Evolutionary conservation across 306 rosid species (phyloP).

Genomic region (Parietaria judaica): DNA sequence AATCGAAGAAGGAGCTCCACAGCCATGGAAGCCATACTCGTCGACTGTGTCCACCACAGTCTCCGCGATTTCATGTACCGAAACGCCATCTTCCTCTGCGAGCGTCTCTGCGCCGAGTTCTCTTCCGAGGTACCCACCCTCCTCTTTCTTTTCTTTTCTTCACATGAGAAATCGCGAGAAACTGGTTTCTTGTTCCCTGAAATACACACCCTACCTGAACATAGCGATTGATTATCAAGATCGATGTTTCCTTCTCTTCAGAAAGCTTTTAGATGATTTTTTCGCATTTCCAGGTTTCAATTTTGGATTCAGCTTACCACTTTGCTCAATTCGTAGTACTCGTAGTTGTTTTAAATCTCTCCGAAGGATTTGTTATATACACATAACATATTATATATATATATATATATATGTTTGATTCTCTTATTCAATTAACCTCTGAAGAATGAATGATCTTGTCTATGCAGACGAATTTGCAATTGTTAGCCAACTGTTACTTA

Average conservation of each 20-base stretch:
- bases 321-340: not conserved
- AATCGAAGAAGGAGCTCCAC: not conserved
- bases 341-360: not conserved
- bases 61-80: conserved; percentile 69
- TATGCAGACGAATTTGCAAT: conserved; percentile 71
- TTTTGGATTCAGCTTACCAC: not conserved
- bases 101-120: conserved; percentile 85
- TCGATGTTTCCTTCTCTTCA: conserved; percentile 17
- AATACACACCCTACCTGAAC: not conserved
- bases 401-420: not conserved
- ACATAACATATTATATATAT: too few relatives aligned
- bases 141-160: conserved; percentile 1
- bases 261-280: not conserved
- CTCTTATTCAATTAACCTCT: not conserved
- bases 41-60: conserved; percentile 65
- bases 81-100: conserved; percentile 88
- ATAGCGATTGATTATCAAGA: conserved; percentile 13
- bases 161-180: not conserved
- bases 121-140: conserved; percentile 49
- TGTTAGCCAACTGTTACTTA: conserved; percentile 84
- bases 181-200: not conserved
- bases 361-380: too few relatives aligned
- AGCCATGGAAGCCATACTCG: conserved; percentile 76
- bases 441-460: conserved; percentile 6
- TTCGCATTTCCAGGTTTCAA: not conserved